A percentile compares a stretch with the other conserved stretches of the same genome.
Evolutionary conservation across 495 filamentous ascomycete species (phyloP).

Genomic region (Entonaema liquescens): DNA sequence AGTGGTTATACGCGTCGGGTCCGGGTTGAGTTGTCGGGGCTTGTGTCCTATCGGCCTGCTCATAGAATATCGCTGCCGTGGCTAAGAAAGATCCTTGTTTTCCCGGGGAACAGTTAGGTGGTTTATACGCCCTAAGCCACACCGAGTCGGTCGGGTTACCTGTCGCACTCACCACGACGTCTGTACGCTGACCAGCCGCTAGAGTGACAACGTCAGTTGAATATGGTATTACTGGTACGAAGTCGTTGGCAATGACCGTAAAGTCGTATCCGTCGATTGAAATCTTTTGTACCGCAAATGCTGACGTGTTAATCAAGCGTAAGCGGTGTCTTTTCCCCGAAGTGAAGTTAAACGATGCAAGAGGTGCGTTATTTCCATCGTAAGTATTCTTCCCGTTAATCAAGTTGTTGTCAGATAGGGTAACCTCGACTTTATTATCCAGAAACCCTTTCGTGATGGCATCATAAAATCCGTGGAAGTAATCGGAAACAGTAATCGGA

Average conservation of each 20-base stretch:
- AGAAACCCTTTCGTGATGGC: slow-evolving; percentile 14
- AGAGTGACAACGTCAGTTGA: slow-evolving; percentile 58
- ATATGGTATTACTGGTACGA: slow-evolving; percentile 62
- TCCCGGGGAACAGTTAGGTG: slow-evolving; percentile 45
- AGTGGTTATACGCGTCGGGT: slow-evolving; percentile 48
- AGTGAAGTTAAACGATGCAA: slow-evolving; percentile 41
- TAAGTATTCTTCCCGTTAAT: slow-evolving; percentile 63
- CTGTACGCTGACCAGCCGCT: slow-evolving; percentile 72
- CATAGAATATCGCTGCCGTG: slow-evolving; percentile 58
- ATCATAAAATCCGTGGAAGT: too few relatives aligned
- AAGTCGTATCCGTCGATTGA: slow-evolving; percentile 61
- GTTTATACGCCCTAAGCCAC: slow-evolving; percentile 56
- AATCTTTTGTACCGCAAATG: slow-evolving; percentile 52
- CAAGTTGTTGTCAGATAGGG: slow-evolving; percentile 60
- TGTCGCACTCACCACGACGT: slow-evolving; percentile 70
- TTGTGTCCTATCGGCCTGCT: slow-evolving; percentile 41
- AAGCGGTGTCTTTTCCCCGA: slow-evolving; percentile 58
- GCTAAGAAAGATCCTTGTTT: slow-evolving; percentile 49
- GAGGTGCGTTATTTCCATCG: too few relatives aligned
- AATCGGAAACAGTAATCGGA: too few relatives aligned
- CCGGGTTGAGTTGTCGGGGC: slow-evolving; percentile 47
- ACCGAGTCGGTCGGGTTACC: slow-evolving; percentile 45
- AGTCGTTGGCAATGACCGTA: slow-evolving; percentile 61
- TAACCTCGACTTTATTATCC: slow-evolving; percentile 36
- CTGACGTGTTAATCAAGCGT: slow-evolving; percentile 61